A percentile compares a stretch with the other conserved stretches of the same genome.
Conservation (phyloP, 768 basidiomycete species). For the Russula compacta region DNA sequence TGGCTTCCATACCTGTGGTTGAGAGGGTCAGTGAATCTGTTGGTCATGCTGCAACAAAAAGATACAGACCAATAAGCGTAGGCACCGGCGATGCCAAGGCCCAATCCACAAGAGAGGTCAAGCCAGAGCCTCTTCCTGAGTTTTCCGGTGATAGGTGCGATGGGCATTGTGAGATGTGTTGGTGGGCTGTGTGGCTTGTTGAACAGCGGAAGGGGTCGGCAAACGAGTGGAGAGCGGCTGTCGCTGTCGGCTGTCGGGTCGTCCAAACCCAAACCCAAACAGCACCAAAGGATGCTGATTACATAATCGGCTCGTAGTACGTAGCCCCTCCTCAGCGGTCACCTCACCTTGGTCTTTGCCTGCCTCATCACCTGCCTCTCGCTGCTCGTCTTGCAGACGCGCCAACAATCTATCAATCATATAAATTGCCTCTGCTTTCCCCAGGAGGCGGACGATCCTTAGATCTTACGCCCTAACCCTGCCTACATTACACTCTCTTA, state of each 20-base stretch:
- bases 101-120: slow-evolving; percentile 65
- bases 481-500: slow-evolving; percentile 18
- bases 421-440: neutral
- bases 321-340: neutral
- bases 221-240: neutral
- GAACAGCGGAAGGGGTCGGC: neutral
- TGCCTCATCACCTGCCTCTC: neutral
- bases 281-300: slow-evolving; percentile 22
- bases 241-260: neutral
- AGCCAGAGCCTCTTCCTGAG: slow-evolving; percentile 90
- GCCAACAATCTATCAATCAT: slow-evolving; percentile 2
- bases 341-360: slow-evolving; percentile 1
- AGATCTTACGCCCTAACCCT: slow-evolving; percentile 22
- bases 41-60: slow-evolving; percentile 17
- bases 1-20: slow-evolving; percentile 70
- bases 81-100: slow-evolving; percentile 64
- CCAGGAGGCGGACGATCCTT: slow-evolving; percentile 17
- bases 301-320: slow-evolving; percentile 10
- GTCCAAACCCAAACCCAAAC: slow-evolving; percentile 15
- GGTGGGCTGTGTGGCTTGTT: slow-evolving; percentile 16
- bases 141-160: slow-evolving; percentile 88
- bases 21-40: slow-evolving; percentile 22
- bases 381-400: slow-evolving; percentile 2
- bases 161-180: slow-evolving; percentile 46
- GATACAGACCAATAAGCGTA: slow-evolving; percentile 77